These are phyloP conservation scores for Halophytophthora polymorphica DNA, from an alignment of 352 stramenopile species.

Conservation along the genomic window DNA sequence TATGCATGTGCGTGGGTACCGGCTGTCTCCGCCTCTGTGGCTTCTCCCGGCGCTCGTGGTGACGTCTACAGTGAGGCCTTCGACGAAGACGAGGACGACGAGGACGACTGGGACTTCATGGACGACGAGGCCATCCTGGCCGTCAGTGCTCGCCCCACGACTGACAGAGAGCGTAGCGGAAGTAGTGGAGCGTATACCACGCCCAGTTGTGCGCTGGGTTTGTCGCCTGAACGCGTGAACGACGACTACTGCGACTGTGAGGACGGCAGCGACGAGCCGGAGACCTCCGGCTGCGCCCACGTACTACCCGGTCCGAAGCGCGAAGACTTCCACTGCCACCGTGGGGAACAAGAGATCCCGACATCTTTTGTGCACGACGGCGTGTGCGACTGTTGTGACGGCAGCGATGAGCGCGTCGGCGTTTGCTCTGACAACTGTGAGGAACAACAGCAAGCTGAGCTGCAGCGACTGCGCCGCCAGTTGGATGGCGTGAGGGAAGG, in stretches of 20 bases:
- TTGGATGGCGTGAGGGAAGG: conserved; percentile 27
- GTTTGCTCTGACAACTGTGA: conserved; percentile 46
- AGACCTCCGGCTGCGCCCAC: conserved; percentile 74
- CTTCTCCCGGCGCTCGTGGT: conserved; percentile 8
- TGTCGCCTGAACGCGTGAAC: conserved; percentile 60
- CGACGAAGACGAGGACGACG: conserved; percentile 44
- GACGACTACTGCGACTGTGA: conserved; percentile 94
- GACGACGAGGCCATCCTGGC: conserved; percentile 42
- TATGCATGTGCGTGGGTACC: conserved; percentile 17
- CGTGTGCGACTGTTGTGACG: conserved; percentile 98
- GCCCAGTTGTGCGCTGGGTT: conserved; percentile 29
- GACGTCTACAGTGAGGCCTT: conserved; percentile 17
- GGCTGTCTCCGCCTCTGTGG: conserved; percentile 3
- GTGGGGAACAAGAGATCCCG: conserved; percentile 32
- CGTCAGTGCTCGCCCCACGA: conserved; percentile 8
- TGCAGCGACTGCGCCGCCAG: conserved; percentile 16
- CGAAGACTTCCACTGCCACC: conserved; percentile 35
- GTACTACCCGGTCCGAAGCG: conserved; percentile 21
- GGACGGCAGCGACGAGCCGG: conserved; percentile 88
- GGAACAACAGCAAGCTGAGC: conserved; percentile 12
- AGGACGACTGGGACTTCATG: conserved; percentile 67
- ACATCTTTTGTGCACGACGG: conserved; percentile 83
- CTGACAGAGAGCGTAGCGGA: neutral
- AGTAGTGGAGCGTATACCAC: neutral
- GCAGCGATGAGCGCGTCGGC: conserved; percentile 82